A percentile compares a stretch with the other conserved stretches of the same genome.
phyloP scores from a whole-genome alignment of 116 monocot species.

The Cymodocea nodosa region DNA sequence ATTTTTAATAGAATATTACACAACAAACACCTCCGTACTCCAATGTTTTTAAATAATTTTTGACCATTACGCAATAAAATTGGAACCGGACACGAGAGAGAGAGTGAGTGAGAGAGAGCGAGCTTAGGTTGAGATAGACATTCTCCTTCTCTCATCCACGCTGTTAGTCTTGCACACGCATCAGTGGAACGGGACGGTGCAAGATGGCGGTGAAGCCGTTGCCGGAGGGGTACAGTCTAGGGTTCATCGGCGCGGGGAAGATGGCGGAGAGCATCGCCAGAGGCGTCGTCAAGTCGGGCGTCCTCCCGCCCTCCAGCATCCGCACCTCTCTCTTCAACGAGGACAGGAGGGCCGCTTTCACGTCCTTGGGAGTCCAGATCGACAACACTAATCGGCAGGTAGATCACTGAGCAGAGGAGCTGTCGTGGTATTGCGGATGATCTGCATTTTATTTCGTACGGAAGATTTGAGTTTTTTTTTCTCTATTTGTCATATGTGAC shows the following conservation, averaged over 20 bases:
- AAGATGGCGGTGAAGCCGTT: constrained; percentile 7
- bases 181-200: background rate
- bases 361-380: constrained; percentile 52
- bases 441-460: background rate
- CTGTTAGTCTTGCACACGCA: no score
- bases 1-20: no score
- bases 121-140: no score
- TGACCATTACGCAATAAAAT: no score
- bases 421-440: background rate
- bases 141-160: no score
- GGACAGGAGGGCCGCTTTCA: constrained; percentile 42
- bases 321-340: constrained; percentile 35
- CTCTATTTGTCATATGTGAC: background rate
- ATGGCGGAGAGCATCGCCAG: constrained; percentile 91
- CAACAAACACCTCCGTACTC: no score
- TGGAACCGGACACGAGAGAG: no score
- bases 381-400: constrained; percentile 49
- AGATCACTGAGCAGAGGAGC: no score
- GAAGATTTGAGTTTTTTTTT: background rate
- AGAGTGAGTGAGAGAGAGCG: no score
- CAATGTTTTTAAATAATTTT: no score
- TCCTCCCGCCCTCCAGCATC: constrained; percentile 45
- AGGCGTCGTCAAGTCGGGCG: constrained; percentile 53
- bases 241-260: constrained; percentile 84
- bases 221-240: constrained; percentile 36